Evolutionary conservation across 2,329 filamentous ascomycete species (phyloP), one percentile per base, ranked within the genome.

Genomic region (Sphaerostilbella broomeana): DNA sequence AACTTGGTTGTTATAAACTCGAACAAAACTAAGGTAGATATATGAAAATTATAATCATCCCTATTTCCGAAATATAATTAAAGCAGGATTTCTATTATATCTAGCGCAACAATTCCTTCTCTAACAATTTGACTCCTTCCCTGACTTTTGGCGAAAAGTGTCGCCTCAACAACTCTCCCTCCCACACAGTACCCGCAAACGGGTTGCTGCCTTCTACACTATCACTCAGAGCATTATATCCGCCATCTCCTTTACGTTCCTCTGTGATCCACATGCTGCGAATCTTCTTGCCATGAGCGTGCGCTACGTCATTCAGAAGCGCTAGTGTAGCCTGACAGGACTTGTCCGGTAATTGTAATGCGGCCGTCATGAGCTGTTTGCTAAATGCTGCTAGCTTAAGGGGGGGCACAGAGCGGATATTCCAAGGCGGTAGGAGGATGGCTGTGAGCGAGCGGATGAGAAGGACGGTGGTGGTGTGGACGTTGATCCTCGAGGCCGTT

Each of bases 381-480:
- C 84, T 77, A 64, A 97, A 98, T 9, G 88, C 86, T 10, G 87
- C 90, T n/a, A 97, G 73, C 12, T 88, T 81, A 15, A 89, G 64
- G 0, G 89, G 88, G 1, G 92, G 87, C 3, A 88, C 75, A 43
- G 83, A 73, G 55, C 84, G 75, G 53, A 86, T 70, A 60, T 84
- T 76, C 64, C 82, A 78, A 32, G 78, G 67, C 1, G 90, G 87
- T 1, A 94, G 72, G 15, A 98, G 78, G 21, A 89, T 77, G 2
- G 84, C 82, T 5, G 86, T 84, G 5, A 98, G 72, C 36, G 86
- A 92, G 47, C 89, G 84, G 45, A 97, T 75, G 38, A 98, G 78
- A 18, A 98, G 80, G 13, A 95, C 88, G 2, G 89, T 92, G 0
- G 89, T 95, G 0, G 92, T 98, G 56, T 94, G 85, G 40, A 95